Evolutionary conservation across 2,329 filamentous ascomycete genomes (phyloP).

Genomic region (Aplosporella prunicola): DNA sequence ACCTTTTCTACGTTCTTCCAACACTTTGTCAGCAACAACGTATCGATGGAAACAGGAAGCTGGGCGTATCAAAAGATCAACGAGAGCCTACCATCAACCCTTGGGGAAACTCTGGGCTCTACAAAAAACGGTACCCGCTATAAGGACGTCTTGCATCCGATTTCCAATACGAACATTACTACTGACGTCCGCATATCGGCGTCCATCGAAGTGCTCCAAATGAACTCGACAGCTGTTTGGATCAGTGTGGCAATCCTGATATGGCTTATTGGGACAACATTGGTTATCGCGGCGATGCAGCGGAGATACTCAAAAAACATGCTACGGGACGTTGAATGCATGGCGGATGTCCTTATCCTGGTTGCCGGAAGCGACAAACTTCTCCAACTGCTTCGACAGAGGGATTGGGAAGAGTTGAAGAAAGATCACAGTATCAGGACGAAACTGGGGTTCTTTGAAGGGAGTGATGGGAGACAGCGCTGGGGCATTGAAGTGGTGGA

Average conservation of each 20-base stretch:
- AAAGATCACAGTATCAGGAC: no score
- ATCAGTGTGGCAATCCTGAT: slow-evolving; percentile 15
- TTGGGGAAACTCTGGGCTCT: no score
- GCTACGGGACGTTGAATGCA: slow-evolving; percentile 17
- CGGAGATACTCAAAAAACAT: slow-evolving; percentile 15
- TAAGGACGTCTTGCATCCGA: slow-evolving; percentile 15
- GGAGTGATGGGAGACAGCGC: no score
- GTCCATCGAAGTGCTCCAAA: no score
- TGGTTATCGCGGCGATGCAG: slow-evolving; percentile 14
- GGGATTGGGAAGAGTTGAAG: no score
- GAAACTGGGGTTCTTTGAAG: no score
- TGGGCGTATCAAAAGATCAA: slow-evolving; percentile 19
- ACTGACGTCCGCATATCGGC: no score
- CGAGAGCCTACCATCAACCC: slow-evolving; percentile 15
- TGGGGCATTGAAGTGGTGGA: no score
- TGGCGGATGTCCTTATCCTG: slow-evolving; percentile 19
- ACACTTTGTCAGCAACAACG: slow-evolving; percentile 16
- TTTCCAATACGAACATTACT: no score
- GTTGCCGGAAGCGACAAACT: slow-evolving; percentile 19
- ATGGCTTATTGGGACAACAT: slow-evolving; percentile 17
- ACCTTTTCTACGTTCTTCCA: slow-evolving; percentile 21
- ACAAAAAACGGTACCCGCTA: no score
- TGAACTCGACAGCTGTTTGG: no score
- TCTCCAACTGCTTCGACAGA: slow-evolving; percentile 14
- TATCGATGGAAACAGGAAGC: slow-evolving; percentile 15